Percentiles rank a stretch among this genome's conserved stretches.
Evolutionary conservation across 2,329 filamentous ascomycete genomes (phyloP).

Genomic region (Aspergillus bombycis): DNA sequence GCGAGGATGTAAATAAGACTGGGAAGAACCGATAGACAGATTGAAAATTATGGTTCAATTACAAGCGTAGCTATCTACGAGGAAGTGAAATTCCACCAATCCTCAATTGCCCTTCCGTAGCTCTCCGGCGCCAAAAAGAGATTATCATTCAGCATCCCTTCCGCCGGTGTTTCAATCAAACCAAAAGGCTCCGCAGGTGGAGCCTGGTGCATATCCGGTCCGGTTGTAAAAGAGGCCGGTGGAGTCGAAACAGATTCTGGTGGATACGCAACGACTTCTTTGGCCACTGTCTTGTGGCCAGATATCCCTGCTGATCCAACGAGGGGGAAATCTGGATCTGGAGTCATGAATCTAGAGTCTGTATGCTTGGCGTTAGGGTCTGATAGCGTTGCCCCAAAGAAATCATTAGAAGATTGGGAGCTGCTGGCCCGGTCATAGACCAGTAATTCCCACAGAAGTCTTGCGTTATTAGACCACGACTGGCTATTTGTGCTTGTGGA

Average conservation of each 20-base stretch:
- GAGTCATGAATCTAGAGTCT: conserved; percentile 9
- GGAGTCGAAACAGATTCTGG: conserved; percentile 24
- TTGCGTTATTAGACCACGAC: conserved; percentile 38
- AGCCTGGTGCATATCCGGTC: not conserved
- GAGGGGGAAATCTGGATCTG: conserved; percentile 38
- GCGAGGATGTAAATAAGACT: too few relatives aligned
- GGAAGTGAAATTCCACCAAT: not conserved
- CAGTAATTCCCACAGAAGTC: conserved; percentile 42
- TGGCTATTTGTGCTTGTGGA: conserved; percentile 24
- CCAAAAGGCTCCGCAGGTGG: not conserved
- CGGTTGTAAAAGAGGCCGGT: not conserved
- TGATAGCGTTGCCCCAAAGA: conserved; percentile 18
- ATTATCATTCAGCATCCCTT: not conserved
- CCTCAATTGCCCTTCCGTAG: not conserved
- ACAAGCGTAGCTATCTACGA: not conserved
- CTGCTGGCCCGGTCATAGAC: conserved; percentile 41
- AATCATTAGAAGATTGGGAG: conserved; percentile 13
- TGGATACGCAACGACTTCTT: conserved; percentile 39
- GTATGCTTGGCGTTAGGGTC: not conserved
- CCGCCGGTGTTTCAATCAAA: not conserved
- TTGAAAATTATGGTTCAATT: not conserved
- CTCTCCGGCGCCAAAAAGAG: not conserved
- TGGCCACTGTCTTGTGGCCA: conserved; percentile 42
- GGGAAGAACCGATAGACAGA: too few relatives aligned
- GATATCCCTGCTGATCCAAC: conserved; percentile 45